Percentiles rank a stretch among this genome's conserved stretches.
These are phyloP conservation scores for Excoecaria cochinchinensis DNA, from an alignment of 345 rosid species.

Conservation along the genomic window DNA sequence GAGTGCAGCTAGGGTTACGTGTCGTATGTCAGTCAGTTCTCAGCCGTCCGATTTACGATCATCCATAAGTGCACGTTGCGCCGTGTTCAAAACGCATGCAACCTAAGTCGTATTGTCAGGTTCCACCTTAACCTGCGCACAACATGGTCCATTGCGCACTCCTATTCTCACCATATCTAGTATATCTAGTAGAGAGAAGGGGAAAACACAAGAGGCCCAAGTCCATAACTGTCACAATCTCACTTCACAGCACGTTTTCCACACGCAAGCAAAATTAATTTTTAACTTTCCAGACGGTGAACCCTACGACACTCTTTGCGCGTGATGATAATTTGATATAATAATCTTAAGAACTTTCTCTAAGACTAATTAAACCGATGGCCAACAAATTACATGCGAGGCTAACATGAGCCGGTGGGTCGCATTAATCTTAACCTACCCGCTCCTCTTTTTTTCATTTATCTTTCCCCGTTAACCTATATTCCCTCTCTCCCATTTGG, in stretches of 20 bases:
- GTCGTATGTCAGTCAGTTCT: not conserved
- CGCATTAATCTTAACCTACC: slow-evolving; percentile 8
- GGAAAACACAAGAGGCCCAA: not conserved
- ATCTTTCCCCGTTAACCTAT: slow-evolving; percentile 14
- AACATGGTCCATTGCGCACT: not conserved
- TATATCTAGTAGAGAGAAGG: not conserved
- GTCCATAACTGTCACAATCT: not conserved
- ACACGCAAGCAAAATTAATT: not conserved
- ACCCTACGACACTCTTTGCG: not conserved
- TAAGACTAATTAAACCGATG: not conserved
- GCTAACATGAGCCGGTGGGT: not conserved
- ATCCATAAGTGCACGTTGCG: not conserved
- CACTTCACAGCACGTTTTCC: not conserved
- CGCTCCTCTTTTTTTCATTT: not conserved
- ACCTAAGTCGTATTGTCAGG: not conserved
- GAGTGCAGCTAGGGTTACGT: not conserved
- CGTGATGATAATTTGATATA: not conserved
- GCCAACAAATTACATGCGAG: not conserved
- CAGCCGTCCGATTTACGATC: not conserved
- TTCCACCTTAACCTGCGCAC: slow-evolving; percentile 2
- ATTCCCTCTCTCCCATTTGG: slow-evolving; percentile 17
- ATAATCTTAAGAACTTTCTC: not conserved
- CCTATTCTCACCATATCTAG: not conserved
- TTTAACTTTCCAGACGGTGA: not conserved
- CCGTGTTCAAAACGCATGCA: not conserved